Base-by-base conservation (phyloP, 1,284 basidiomycete genomes). In the Takashimella tepidaria region DNA sequence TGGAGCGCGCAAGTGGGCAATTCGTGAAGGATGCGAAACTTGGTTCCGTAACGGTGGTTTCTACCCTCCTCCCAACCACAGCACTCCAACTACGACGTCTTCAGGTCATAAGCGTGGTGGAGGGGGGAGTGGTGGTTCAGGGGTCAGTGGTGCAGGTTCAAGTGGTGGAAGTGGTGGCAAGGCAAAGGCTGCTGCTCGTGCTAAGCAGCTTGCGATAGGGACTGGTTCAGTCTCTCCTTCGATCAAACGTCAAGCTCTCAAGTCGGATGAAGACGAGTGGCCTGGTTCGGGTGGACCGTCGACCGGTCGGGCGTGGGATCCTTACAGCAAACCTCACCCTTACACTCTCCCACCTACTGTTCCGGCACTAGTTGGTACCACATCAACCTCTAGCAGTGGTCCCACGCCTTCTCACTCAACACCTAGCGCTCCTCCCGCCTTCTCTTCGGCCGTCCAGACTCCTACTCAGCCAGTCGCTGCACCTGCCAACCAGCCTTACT, bases 1-100 rank as follows among this genome's bases (percentile, higher is more conserved):
- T 45, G 70, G 70, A 19, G 72, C 73, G 20, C 66, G 73, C 42
- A 72, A 72, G 53, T 76, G 75, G 75, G 72, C 66, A 3, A 75
- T 76, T 54, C 70, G 72, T 46, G 67, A 69, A 3, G 75, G 73
- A 1, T 73, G 67, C 59, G 73, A 75, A 53, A 54, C 55, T 12
- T 74, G 70, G 68, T 76, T 74, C 60, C 51, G 53, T 2, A 60
- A 57, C 20, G 70, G 72, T 19, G 65, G 64, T 12, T 74, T 69
- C 58, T 61, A 68, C 55, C 69, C 69, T 10, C 65, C 69, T 10
- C 45, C 52, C 23, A 37, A 51, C 10, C 47, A 37, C 31, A 26
- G 41, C 10, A 22, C 58, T 10, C 31, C 53, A 41, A 41, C 53
- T 41, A 41, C 47, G 21, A 23, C 44, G 23, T 52, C 55, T 20